Percentiles rank a stretch among this genome's conserved stretches.
These are phyloP conservation scores for Plasmodium malariae DNA, from an alignment of 169 alveolate genomes.

Conservation along the genomic window DNA sequence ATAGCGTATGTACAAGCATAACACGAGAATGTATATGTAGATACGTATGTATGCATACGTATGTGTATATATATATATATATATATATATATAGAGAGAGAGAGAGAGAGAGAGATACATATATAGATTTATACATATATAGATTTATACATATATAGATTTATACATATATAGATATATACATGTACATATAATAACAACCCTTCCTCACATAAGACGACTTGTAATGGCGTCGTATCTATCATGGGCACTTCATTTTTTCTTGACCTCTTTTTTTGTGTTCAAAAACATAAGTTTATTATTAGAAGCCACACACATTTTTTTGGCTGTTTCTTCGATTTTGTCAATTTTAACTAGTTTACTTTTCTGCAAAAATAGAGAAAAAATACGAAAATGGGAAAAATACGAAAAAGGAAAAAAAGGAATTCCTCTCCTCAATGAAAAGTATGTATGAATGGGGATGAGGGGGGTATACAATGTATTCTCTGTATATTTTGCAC, in stretches of 20 bases:
- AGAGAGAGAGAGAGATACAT: too few relatives aligned
- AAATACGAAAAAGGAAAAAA: background rate
- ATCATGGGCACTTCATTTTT: background rate
- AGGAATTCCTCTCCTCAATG: too few relatives aligned
- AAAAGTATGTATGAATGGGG: too few relatives aligned
- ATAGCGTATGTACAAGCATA: too few relatives aligned
- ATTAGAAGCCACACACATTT: constrained; percentile 39
- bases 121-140: background rate
- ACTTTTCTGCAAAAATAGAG: constrained; percentile 30
- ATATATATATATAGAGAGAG: too few relatives aligned
- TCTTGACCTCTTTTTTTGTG: constrained; percentile 10
- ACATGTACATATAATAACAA: background rate
- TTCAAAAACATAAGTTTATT: constrained; percentile 43
- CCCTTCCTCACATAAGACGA: background rate
- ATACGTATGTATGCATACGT: too few relatives aligned
- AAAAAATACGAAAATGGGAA: background rate
- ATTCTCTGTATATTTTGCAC: background rate
- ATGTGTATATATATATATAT: too few relatives aligned
- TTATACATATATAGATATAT: background rate
- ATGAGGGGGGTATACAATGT: too few relatives aligned
- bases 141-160: background rate
- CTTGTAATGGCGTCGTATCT: background rate
- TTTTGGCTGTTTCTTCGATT: constrained; percentile 69
- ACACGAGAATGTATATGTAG: too few relatives aligned
- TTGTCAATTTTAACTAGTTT: constrained; percentile 57